Evolutionary conservation across 2,329 filamentous ascomycete species (phyloP).

Genomic region (Penicillium sp.): DNA sequence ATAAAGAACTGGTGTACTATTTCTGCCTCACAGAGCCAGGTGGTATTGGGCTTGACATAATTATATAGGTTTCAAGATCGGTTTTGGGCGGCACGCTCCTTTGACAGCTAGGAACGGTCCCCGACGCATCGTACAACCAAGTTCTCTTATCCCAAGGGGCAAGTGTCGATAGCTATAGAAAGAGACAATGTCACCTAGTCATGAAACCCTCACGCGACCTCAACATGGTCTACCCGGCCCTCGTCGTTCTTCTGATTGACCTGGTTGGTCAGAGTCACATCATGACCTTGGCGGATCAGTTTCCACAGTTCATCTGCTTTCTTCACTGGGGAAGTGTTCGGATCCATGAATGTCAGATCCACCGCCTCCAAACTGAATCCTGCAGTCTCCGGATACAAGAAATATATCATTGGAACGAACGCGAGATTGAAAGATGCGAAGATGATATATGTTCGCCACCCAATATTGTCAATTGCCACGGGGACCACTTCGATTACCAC

Average conservation of each 20-base stretch:
- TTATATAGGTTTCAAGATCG: no score
- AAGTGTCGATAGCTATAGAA: no score
- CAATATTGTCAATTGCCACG: conserved; percentile 56
- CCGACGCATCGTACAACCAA: no score
- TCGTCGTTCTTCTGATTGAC: neutral
- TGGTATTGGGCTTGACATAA: no score
- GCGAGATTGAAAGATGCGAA: conserved; percentile 71
- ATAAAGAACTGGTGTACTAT: no score
- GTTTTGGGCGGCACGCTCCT: no score
- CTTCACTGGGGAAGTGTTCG: conserved; percentile 12
- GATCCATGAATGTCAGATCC: conserved; percentile 63
- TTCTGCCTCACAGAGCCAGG: no score
- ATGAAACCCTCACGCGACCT: neutral
- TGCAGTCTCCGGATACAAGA: conserved; percentile 67
- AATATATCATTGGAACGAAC: conserved; percentile 65
- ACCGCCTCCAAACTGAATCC: conserved; percentile 75
- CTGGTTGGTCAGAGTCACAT: conserved; percentile 5
- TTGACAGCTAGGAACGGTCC: no score
- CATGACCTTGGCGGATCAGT: neutral
- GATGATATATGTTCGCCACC: conserved; percentile 67
- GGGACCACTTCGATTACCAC: conserved; percentile 56
- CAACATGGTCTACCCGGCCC: neutral
- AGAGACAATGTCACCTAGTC: no score
- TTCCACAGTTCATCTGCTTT: conserved; percentile 8
- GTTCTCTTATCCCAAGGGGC: no score